phyloP scores from a whole-genome alignment of 1,139 yeast genomes.

The Geotrichum restrictum region DNA sequence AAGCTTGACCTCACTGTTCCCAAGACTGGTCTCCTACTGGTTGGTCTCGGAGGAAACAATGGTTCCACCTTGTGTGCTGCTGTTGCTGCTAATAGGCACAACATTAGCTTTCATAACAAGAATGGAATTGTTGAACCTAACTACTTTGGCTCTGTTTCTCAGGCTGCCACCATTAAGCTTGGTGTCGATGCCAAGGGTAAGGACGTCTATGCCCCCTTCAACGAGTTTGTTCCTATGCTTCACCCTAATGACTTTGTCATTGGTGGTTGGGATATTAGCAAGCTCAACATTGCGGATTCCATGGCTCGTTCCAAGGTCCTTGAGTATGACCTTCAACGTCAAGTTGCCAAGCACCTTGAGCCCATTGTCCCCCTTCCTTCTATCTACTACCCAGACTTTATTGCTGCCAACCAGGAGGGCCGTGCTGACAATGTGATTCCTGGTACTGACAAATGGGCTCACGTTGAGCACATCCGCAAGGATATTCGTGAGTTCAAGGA shows the following conservation, averaged over 20 bases:
- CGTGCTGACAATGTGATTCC: conserved; percentile 87
- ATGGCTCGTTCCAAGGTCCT: conserved; percentile 84
- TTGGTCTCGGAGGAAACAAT: conserved; percentile 95
- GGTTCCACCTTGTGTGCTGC: conserved; percentile 90
- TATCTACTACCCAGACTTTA: conserved; percentile 91
- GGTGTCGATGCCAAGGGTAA: conserved; percentile 80
- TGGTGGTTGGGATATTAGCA: conserved; percentile 93
- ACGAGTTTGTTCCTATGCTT: conserved; percentile 80
- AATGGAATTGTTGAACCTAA: conserved; percentile 77
- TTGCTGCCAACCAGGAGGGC: conserved; percentile 89
- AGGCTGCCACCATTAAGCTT: conserved; percentile 81
- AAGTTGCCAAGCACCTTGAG: conserved; percentile 64
- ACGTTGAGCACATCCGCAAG: conserved; percentile 78
- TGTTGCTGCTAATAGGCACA: conserved; percentile 76
- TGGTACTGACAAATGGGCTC: conserved; percentile 75
- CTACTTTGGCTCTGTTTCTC: conserved; percentile 95
- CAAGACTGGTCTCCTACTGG: conserved; percentile 82
- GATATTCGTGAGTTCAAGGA: conserved; percentile 79
- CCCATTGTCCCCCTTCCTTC: conserved; percentile 72
- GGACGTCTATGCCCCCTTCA: conserved; percentile 91
- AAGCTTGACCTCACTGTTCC: conserved; percentile 80
- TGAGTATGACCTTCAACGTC: conserved; percentile 77
- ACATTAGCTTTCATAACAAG: conserved; percentile 75
- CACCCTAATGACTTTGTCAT: conserved; percentile 87
- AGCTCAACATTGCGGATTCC: conserved; percentile 66